Evolutionary conservation across 75 land plant genomes (phyloP).

Genomic region (Larix kaempferi): DNA sequence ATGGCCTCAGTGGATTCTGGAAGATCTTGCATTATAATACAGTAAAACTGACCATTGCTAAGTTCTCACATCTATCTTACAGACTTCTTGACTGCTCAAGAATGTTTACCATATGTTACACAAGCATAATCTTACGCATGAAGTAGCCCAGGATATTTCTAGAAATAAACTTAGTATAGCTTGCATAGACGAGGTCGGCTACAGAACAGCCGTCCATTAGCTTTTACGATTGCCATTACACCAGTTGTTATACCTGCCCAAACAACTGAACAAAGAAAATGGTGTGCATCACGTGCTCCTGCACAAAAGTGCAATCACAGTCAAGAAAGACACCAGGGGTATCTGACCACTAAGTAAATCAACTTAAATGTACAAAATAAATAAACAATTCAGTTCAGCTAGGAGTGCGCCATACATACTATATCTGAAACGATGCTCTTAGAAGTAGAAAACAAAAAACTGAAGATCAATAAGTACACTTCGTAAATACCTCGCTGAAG

Average conservation of each 20-base stretch:
- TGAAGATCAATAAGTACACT: background rate
- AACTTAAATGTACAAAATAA: background rate
- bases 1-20: no score
- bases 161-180: background rate
- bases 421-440: background rate
- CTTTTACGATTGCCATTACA: conserved; percentile 70
- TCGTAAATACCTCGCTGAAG: conserved; percentile 63
- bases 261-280: conserved; percentile 59
- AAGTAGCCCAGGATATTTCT: no score
- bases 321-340: background rate
- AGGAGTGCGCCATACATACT: background rate
- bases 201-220: conserved; percentile 88
- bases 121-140: no score
- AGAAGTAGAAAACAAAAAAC: background rate
- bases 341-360: background rate
- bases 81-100: no score
- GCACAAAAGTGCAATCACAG: conserved; percentile 2
- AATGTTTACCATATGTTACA: no score
- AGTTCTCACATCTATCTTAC: no score
- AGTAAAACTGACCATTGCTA: no score
- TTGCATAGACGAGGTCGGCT: conserved; percentile 86
- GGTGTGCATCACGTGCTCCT: conserved; percentile 71
- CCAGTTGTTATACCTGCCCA: conserved; percentile 94
- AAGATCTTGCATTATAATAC: no score
- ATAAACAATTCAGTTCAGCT: background rate